These are phyloP conservation scores for Penicillium crystallinum DNA, from an alignment of 495 filamentous ascomycete species.

Conservation along the genomic window DNA sequence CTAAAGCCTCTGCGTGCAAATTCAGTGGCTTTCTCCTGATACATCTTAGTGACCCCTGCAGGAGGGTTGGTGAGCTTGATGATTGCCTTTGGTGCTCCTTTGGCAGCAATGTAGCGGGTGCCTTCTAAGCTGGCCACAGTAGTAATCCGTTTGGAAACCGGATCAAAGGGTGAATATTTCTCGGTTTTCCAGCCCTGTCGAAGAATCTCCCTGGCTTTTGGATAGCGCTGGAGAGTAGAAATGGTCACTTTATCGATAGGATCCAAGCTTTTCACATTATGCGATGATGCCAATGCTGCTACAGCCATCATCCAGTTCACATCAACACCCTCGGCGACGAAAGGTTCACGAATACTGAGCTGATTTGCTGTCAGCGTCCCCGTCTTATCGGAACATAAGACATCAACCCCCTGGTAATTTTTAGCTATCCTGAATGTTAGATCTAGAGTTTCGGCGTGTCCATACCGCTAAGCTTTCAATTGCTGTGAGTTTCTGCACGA, in stretches of 20 bases:
- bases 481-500: too few relatives aligned
- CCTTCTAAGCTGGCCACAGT: slow-evolving; percentile 59
- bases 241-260: slow-evolving; percentile 75
- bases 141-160: slow-evolving; percentile 73
- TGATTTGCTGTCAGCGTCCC: slow-evolving; percentile 77
- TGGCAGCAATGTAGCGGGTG: slow-evolving; percentile 61
- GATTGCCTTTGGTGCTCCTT: slow-evolving; percentile 72
- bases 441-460: slow-evolving; percentile 64
- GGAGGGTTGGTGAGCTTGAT: slow-evolving; percentile 60
- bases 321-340: slow-evolving; percentile 67
- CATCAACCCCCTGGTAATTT: slow-evolving; percentile 72
- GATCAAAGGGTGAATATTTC: slow-evolving; percentile 74
- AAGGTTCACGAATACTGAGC: slow-evolving; percentile 68
- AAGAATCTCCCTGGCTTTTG: slow-evolving; percentile 65
- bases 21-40: slow-evolving; percentile 64
- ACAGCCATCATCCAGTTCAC: slow-evolving; percentile 79
- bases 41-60: slow-evolving; percentile 56
- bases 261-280: slow-evolving; percentile 72
- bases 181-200: slow-evolving; percentile 65
- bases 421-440: too few relatives aligned
- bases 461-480: too few relatives aligned
- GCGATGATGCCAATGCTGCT: slow-evolving; percentile 66
- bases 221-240: slow-evolving; percentile 66
- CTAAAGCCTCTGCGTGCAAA: slow-evolving; percentile 78
- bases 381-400: slow-evolving; percentile 72